Evolutionary conservation across 306 rosid genomes (phyloP).

Genomic region (Dryas alaskensis): DNA sequence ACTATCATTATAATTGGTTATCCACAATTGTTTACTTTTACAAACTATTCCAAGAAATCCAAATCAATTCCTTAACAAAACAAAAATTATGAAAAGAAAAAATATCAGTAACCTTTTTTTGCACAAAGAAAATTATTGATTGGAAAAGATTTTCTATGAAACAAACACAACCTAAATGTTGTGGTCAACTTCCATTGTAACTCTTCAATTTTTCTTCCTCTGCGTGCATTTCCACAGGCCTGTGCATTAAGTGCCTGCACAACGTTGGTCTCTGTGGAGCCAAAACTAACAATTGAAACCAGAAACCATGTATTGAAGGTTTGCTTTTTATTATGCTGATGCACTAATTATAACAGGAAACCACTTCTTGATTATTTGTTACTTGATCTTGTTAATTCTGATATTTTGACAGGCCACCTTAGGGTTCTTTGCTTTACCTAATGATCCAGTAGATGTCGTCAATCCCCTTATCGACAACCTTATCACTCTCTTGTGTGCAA

Average conservation of each 20-base stretch:
- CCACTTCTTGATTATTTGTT: neutral
- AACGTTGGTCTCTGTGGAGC: slow-evolving; percentile 93
- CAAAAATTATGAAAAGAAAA: neutral
- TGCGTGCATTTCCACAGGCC: slow-evolving; percentile 51
- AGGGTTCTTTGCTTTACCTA: slow-evolving; percentile 94
- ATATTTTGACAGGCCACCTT: slow-evolving; percentile 78
- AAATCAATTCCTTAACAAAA: neutral
- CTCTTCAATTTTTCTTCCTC: slow-evolving; percentile 1
- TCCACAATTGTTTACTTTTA: neutral
- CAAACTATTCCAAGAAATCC: neutral
- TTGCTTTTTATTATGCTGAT: slow-evolving; percentile 6
- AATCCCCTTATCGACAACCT: slow-evolving; percentile 82
- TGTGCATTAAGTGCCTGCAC: slow-evolving; percentile 97
- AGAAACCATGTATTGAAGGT: slow-evolving; percentile 89
- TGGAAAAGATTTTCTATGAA: neutral
- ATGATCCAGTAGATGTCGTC: slow-evolving; percentile 82
- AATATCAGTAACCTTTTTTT: neutral
- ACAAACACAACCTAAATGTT: neutral
- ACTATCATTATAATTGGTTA: neutral
- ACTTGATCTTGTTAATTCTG: slow-evolving; percentile 18
- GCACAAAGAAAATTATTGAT: neutral
- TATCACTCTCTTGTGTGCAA: slow-evolving; percentile 86
- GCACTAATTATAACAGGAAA: neutral
- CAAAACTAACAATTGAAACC: slow-evolving; percentile 89
- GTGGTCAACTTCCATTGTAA: slow-evolving; percentile 24